Base-by-base conservation (phyloP, 106 monocot species). In the Apostasia shenzhenica region DNA sequence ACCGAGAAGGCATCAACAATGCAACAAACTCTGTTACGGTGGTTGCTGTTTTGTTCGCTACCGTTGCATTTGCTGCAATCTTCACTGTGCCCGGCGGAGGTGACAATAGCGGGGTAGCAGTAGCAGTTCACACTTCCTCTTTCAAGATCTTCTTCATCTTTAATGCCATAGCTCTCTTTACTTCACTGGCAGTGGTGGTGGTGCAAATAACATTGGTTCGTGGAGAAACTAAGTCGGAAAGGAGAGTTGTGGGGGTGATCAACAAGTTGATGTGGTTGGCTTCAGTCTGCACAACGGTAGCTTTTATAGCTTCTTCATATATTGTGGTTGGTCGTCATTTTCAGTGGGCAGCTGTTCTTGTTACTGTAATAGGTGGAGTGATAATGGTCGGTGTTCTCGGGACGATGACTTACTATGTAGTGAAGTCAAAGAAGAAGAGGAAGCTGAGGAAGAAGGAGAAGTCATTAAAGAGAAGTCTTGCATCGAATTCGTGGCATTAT, bases 251-350 rank as follows among this genome's bases (percentile, higher is more conserved):
- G 47, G 78, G 39, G 53, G 78, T 78, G 58, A 78, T 78, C 46
- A 78, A 78, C 58, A 78, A 78, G 72, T 51, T 78, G 37, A 78
- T 78, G 78, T 78, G 78, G 78, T 67, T 78, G 72, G 78, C 78
- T 6, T 78, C 78, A 2, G 78, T 67, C 49, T 78, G 78, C 67
- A 78, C 78, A 7, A 72, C 78, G 1, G 78, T 78, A 1, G 78
- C 78, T 2, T 78, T 78, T 52, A 67, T 78, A 8, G 59, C 78
- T 0, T 67, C 78, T 3, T 49, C 78, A 11, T 78, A 72, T 48
- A 78, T 78, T 58, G 72, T 78, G 11, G 72, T 78, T 0, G 78
- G 78, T 12, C 72, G 59, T 2, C 72, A 46, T 13, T 45, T 67
- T 43, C 44, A 41, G 14, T 78, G 72, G 78, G 78, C 78, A 3